Evolutionary conservation across 805 yeast species (phyloP).

Genomic region (Jamesozyma lodderae): DNA sequence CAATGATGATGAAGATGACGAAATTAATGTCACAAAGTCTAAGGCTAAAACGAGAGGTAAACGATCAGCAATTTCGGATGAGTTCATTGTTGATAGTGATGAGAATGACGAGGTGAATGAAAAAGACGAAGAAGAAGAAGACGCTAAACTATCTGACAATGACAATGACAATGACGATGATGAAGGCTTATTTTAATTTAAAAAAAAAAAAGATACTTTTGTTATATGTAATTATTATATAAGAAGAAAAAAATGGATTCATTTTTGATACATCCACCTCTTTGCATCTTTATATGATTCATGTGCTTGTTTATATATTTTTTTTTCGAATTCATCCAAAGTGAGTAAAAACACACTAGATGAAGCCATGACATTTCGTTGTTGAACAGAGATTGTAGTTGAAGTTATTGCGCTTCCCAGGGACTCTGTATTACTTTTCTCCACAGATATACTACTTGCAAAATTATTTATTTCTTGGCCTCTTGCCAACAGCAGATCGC

Average conservation of each 20-base stretch:
- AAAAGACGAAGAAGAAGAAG: slow-evolving; percentile 6
- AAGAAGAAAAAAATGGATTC: too few species aligned
- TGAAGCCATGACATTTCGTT: background rate
- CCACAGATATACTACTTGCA: slow-evolving; percentile 33
- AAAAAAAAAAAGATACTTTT: too few species aligned
- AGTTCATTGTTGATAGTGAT: slow-evolving; percentile 38
- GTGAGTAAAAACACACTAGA: slow-evolving; percentile 42
- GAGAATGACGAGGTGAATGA: slow-evolving; percentile 18
- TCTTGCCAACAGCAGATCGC: slow-evolving; percentile 51
- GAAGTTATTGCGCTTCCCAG: background rate
- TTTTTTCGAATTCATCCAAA: slow-evolving; percentile 70
- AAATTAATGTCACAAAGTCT: slow-evolving; percentile 14
- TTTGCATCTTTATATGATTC: slow-evolving; percentile 39
- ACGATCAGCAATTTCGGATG: slow-evolving; percentile 29
- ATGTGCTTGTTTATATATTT: slow-evolving; percentile 44
- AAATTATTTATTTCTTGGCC: slow-evolving; percentile 64
- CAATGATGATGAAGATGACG: slow-evolving; percentile 27
- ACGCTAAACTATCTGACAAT: slow-evolving; percentile 9
- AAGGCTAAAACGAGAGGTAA: slow-evolving; percentile 18
- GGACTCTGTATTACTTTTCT: slow-evolving; percentile 1
- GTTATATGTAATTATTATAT: too few species aligned
- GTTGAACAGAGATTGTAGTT: background rate
- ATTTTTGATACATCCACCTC: slow-evolving; percentile 30
- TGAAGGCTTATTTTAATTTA: slow-evolving; percentile 14
- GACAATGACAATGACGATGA: slow-evolving; percentile 11